Evolutionary conservation across 139 green algal genomes (phyloP).

Genomic region (Dunaliella primolecta): DNA sequence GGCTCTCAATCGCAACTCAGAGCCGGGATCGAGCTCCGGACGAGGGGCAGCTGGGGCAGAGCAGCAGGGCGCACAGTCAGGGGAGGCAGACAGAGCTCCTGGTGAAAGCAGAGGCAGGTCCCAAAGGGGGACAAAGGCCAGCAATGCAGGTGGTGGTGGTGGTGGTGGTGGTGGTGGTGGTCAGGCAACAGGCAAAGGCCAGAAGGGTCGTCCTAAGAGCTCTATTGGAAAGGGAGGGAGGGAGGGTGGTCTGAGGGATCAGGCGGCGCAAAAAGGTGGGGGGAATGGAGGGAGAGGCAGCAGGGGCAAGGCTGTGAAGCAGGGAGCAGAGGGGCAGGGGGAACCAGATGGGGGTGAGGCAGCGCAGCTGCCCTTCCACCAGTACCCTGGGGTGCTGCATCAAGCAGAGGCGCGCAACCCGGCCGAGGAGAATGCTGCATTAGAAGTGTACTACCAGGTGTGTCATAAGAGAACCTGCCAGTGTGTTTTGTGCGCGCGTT

Average conservation of each 20-base stretch:
- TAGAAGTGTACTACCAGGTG: slow-evolving; percentile 73
- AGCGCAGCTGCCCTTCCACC: neutral
- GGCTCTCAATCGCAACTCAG: neutral
- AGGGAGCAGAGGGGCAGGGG: neutral
- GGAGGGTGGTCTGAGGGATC: too few relatives aligned
- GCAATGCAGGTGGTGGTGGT: neutral
- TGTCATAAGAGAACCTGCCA: too few relatives aligned
- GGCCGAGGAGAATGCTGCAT: slow-evolving; percentile 77
- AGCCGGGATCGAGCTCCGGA: neutral
- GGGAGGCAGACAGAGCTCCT: neutral
- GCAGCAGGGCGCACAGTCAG: neutral
- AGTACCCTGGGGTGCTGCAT: neutral
- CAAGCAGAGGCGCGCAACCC: slow-evolving; percentile 58
- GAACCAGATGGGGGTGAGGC: too few relatives aligned
- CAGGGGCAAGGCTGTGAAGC: neutral
- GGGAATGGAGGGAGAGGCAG: neutral
- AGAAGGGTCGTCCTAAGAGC: neutral
- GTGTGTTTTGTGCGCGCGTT: too few relatives aligned
- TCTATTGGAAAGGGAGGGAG: neutral
- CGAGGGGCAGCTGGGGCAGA: neutral
- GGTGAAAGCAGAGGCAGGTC: neutral
- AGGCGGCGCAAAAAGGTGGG: too few relatives aligned
- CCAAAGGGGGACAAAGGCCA: neutral
- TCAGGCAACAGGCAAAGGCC: neutral
- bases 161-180: neutral